Evolutionary conservation across 2,329 filamentous ascomycete species (phyloP), one percentile per base, ranked within the genome.

Genomic region (Sporothrix brunneoviolacea): DNA sequence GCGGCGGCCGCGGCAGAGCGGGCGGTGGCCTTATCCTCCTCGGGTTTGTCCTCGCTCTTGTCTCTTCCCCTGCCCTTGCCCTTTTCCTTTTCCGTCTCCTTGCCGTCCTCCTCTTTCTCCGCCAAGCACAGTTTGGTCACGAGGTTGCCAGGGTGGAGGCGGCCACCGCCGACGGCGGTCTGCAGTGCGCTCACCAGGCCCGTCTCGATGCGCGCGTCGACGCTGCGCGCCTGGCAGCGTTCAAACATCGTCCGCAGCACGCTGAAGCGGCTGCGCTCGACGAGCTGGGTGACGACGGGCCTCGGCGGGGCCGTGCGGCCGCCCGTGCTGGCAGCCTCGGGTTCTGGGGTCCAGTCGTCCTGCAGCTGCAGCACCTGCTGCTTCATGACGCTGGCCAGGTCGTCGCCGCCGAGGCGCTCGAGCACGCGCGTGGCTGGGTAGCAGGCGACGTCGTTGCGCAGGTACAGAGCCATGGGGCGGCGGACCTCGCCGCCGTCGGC

Each of bases 381-480:
- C 43, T 82, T 74, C 50, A 90, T 79, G 0, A 86, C 88, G 50
- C 81, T 79, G 37, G 83, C 74, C 8, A 98, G 74, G 61, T 96
- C 90, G 53, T 95, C 89, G 62, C 88, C 91, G 65, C 88, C 85
- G 10, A 97, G 74, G 48, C 93, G 81, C 63, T 89, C 87, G 38
- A 98, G 72, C 4, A 94, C 83, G 52, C 83, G 81, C 58, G 91
- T 86, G 18, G 89, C 88, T 1, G 94, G 86, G 62, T 95, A 97
- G 21, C 83, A 86, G 6, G 93, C 90, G 43, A 91, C 86, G 60
- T 95, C 91, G 64, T 97, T 97, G 52, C 90, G 84, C 6, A 91
- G 80, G 53, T 95, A 78, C 35, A 82, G 86, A 19, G 83, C 82
- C 60, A 97, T 86, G 22, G 56, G 56, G 15, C 24, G 33, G 18